Conservation (phyloP, 2,329 filamentous ascomycete species). For the Botrytis sinoallii region DNA sequence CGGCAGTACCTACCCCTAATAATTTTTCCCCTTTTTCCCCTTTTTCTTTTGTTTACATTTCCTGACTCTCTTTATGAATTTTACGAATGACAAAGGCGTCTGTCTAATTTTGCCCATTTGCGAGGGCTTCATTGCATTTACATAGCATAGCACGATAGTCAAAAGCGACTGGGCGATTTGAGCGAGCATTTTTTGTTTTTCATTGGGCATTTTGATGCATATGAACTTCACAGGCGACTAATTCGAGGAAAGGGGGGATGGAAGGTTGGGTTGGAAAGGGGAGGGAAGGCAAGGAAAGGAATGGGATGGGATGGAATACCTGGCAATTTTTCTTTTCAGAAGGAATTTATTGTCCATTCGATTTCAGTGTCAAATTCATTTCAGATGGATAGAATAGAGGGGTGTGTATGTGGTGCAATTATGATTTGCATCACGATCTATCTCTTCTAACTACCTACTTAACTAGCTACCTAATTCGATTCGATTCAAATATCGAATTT, state of each 20-base stretch:
- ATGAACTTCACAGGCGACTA: constrained; percentile 3
- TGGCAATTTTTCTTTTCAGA: not conserved
- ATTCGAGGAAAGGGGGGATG: not conserved
- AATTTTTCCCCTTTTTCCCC: not conserved
- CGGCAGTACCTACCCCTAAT: constrained; percentile 13
- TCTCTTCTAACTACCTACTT: not conserved
- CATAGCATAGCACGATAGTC: constrained; percentile 6
- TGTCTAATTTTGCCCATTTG: not conserved
- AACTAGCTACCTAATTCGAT: constrained; percentile 1
- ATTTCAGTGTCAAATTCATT: not conserved
- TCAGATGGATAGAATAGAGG: not conserved
- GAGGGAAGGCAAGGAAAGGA: not conserved
- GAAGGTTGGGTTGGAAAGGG: not conserved
- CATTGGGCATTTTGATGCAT: constrained; percentile 7
- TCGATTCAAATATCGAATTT: not conserved
- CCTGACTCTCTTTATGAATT: constrained; percentile 12
- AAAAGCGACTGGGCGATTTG: not conserved
- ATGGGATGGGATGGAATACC: constrained; percentile 7
- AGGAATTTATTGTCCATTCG: not conserved
- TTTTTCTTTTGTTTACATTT: constrained; percentile 4
- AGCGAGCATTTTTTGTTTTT: constrained; percentile 2
- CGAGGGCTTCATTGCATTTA: not conserved
- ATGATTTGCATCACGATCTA: constrained; percentile 8
- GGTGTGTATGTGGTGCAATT: not conserved
- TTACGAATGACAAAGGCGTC: not conserved